These are phyloP conservation scores for Schoenoplectus tabernaemontani DNA, from an alignment of 202 grass and related monocot species.

Conservation along the genomic window DNA sequence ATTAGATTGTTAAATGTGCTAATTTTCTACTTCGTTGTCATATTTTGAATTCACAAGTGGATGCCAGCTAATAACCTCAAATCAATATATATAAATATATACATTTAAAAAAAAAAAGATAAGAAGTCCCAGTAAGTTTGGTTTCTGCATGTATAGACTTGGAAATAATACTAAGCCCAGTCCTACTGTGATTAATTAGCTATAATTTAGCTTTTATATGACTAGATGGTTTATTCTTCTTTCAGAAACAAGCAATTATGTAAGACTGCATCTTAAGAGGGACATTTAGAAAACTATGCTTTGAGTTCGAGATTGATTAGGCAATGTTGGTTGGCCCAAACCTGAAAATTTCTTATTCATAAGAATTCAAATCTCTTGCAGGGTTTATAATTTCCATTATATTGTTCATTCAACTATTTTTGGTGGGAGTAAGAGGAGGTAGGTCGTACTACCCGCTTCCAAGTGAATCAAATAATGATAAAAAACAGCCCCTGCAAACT, in stretches of 20 bases:
- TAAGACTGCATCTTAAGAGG: neutral
- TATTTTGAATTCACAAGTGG: neutral
- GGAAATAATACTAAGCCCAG: neutral
- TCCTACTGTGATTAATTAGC: neutral
- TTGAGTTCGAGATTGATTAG: neutral
- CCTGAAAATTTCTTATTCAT: neutral
- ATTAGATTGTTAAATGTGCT: neutral
- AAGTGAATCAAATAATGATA: conserved; percentile 34
- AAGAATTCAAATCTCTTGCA: conserved; percentile 1
- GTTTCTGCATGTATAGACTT: neutral
- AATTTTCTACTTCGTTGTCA: neutral
- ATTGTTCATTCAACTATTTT: conserved; percentile 11
- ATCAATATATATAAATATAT: neutral
- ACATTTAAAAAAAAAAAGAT: no score
- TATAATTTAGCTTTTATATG: neutral
- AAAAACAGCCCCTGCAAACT: conserved; percentile 56
- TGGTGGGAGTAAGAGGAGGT: conserved; percentile 3
- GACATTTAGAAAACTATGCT: neutral
- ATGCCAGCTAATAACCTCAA: neutral
- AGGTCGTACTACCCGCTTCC: conserved; percentile 65
- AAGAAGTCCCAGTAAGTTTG: neutral
- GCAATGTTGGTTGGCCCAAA: neutral
- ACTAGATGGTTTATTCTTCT: neutral
- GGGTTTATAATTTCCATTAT: conserved; percentile 5
- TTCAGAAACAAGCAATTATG: conserved; percentile 1